Conservation (phyloP, 2,329 filamentous ascomycete genomes). For the Fusarium beomiforme region DNA sequence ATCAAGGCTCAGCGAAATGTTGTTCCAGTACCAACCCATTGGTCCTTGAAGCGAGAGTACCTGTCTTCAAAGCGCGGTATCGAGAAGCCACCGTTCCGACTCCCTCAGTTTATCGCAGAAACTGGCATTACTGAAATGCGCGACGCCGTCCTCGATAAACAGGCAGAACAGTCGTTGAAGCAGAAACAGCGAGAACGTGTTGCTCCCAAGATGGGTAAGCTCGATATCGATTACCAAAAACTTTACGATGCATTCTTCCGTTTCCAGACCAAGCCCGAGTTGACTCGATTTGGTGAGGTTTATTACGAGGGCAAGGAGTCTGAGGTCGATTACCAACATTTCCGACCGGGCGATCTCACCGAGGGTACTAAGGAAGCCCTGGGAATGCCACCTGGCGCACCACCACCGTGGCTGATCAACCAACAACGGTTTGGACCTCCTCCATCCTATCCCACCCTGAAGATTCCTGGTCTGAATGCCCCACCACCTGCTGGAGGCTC, state of each 20-base stretch:
- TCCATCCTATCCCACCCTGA: constrained; percentile 93
- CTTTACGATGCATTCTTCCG: constrained; percentile 98
- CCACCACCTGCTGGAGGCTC: constrained; percentile 87
- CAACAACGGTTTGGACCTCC: constrained; percentile 94
- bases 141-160: constrained; percentile 94
- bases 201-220: constrained; percentile 93
- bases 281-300: constrained; percentile 97
- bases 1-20: constrained; percentile 97
- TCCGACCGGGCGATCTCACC: constrained; percentile 88
- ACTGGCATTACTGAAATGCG: constrained; percentile 99
- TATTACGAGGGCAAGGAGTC: constrained; percentile 99
- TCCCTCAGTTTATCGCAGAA: constrained; percentile 97
- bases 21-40: constrained; percentile 92
- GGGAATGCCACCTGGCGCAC: constrained; percentile 90
- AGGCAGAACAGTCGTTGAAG: constrained; percentile 89
- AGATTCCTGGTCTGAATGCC: constrained; percentile 93
- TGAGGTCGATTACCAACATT: constrained; percentile 91
- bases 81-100: constrained; percentile 90
- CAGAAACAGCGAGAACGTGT: constrained; percentile 96
- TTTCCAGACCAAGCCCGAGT: constrained; percentile 93
- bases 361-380: constrained; percentile 92
- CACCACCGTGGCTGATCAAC: constrained; percentile 97
- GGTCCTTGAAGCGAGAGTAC: constrained; percentile 97
- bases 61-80: constrained; percentile 96
- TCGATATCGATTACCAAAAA: constrained; percentile 98